Evolutionary conservation across 2,329 filamentous ascomycete genomes (phyloP), one percentile per base, ranked within the genome.

Genomic region (Penicillium sclerotiorum): DNA sequence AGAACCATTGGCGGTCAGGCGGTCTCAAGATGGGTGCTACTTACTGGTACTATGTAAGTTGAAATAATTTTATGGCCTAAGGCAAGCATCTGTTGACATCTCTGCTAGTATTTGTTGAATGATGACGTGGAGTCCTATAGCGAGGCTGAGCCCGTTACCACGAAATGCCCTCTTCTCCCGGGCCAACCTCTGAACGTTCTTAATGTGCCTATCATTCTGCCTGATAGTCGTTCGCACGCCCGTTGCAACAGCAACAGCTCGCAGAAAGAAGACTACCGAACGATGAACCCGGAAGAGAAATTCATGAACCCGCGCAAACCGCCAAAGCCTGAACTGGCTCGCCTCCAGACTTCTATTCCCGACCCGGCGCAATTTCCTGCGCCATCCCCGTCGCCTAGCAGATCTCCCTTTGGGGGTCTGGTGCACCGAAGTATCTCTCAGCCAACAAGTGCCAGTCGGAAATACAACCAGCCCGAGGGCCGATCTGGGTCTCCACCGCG

Each of bases 1-100:
- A 74, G 59, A 78, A 74, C 44, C 73, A 77, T 27, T 83, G 82
- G 61, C 83, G 90, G 61, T 82, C 83, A 59, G 91, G 91, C 50
- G 92, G 88, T 45, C 80, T 96, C 57, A 94, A 88, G 71, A 96
- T 96, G 89, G 92, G 92, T 37, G 85, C 88, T 52, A 94, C 87
- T 13, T 96, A 96, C 73, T 96, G 93, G 81, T 97, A 95, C 78
- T 96, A 94, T 74, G 90, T 95, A 77, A 74, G 88, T 80, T 37
- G 40, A 20, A 23, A 35, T 6, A 7, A 6, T 11, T 22, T n/a
- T 32, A 20, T 20, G 12, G 13, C 21, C 11, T 11, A 7, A 18
- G 22, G 20, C 28, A 23, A 9, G 38, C n/a, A n/a, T n/a, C n/a
- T n/a, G 17, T 37, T 50, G 25, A 50, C 15, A 11, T 9, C 23